Conservation (phyloP, 768 basidiomycete genomes). For the Paxillus rubicundulus region DNA sequence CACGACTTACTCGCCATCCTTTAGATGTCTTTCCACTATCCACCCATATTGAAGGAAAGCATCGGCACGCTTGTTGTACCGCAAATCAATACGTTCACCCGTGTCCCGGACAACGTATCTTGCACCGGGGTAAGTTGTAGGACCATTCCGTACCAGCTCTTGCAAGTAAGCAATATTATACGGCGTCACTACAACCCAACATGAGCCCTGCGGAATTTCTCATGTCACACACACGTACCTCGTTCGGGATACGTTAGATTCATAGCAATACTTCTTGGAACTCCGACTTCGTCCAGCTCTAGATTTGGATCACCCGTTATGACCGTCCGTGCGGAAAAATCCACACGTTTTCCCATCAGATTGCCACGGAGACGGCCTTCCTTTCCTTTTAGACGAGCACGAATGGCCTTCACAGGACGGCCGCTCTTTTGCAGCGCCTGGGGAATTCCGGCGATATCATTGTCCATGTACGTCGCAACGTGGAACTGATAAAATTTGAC, state of each 20-base stretch:
- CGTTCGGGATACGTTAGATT: conserved; percentile 96
- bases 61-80: conserved; percentile 94
- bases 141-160: conserved; percentile 92
- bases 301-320: conserved; percentile 99
- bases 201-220: conserved; percentile 3
- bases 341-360: conserved; percentile 99
- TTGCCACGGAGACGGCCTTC: conserved; percentile 98
- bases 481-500: conserved; percentile 65
- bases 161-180: conserved; percentile 96
- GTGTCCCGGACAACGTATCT: conserved; percentile 96
- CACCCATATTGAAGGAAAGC: conserved; percentile 96
- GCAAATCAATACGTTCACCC: conserved; percentile 93
- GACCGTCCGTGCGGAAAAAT: conserved; percentile 98
- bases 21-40: conserved; percentile 97
- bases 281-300: conserved; percentile 94
- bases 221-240: conserved; percentile 47
- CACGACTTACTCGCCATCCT: conserved; percentile 92
- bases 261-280: conserved; percentile 94
- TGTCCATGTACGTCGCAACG: conserved; percentile 99
- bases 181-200: conserved; percentile 69
- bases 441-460: conserved; percentile 97
- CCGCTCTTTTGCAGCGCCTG: conserved; percentile 97
- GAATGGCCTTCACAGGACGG: conserved; percentile 96
- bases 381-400: conserved; percentile 96
- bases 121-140: conserved; percentile 92